These are phyloP conservation scores for Capsicum pubescens DNA, from an alignment of 257 asterid genomes.

Conservation along the genomic window DNA sequence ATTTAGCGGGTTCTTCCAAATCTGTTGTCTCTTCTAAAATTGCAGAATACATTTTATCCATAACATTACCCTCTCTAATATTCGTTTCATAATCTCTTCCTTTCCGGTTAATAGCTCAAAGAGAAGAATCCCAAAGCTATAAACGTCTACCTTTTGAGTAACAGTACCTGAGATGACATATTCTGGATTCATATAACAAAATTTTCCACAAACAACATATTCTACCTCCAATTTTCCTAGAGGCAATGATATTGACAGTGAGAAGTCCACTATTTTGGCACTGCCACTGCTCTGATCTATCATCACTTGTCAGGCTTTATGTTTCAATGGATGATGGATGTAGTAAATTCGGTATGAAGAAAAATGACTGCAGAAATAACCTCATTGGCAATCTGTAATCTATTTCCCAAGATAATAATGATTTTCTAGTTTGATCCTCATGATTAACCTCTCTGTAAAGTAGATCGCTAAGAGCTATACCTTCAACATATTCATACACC, in stretches of 20 bases:
- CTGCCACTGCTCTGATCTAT: constrained; percentile 12
- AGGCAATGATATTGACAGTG: constrained; percentile 30
- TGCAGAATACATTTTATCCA: too few relatives aligned
- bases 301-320: background rate
- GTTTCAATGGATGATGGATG: constrained; percentile 23
- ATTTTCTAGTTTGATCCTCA: background rate
- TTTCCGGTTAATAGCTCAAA: background rate
- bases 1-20: too few relatives aligned
- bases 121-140: background rate
- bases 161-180: background rate
- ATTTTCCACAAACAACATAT: background rate
- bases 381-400: background rate
- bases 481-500: background rate
- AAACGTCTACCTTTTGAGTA: background rate
- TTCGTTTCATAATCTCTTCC: background rate
- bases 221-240: constrained; percentile 27
- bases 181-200: background rate
- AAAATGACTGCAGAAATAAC: background rate
- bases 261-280: constrained; percentile 26
- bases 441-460: background rate
- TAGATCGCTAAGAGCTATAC: background rate
- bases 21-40: too few relatives aligned
- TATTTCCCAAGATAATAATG: constrained; percentile 8
- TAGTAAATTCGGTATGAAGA: constrained; percentile 24
- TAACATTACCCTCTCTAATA: background rate